phyloP scores from a whole-genome alignment of 441 rosid genomes.

The Aleurites moluccanus region DNA sequence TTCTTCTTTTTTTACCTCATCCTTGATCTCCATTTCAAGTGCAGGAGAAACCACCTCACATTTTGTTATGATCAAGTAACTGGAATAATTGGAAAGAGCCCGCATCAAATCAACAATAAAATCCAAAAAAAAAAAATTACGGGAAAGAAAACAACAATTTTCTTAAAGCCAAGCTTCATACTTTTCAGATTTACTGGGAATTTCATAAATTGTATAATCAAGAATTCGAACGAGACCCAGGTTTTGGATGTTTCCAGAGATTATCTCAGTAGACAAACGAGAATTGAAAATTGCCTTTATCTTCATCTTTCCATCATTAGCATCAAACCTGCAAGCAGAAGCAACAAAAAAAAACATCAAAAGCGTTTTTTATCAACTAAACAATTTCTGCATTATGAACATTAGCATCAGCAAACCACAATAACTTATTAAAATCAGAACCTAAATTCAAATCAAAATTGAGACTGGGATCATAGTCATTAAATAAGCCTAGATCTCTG shows the following conservation, averaged over 20 bases:
- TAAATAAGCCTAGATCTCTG: no score
- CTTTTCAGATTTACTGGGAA: conserved; percentile 81
- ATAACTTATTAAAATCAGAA: no score
- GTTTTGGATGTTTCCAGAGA: conserved; percentile 68
- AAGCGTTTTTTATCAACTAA: neutral
- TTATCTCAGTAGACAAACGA: conserved; percentile 54
- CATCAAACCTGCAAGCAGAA: conserved; percentile 51
- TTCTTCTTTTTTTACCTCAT: conserved; percentile 32
- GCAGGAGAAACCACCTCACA: conserved; percentile 71
- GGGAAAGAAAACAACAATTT: neutral
- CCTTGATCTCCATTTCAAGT: conserved; percentile 58
- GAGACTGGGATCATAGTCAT: no score
- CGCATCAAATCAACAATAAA: neutral
- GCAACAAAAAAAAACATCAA: neutral
- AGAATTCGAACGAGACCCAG: conserved; percentile 63
- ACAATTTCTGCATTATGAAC: neutral
- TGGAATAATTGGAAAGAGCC: conserved; percentile 24
- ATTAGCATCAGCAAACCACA: neutral
- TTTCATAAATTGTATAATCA: conserved; percentile 78
- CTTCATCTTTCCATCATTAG: conserved; percentile 70
- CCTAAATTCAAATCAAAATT: no score
- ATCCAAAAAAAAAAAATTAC: neutral
- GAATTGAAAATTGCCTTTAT: conserved; percentile 67
- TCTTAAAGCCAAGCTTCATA: conserved; percentile 5
- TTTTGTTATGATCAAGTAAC: conserved; percentile 71